Evolutionary conservation across 257 asterid species (phyloP).

Genomic region (Capsicum baccatum): DNA sequence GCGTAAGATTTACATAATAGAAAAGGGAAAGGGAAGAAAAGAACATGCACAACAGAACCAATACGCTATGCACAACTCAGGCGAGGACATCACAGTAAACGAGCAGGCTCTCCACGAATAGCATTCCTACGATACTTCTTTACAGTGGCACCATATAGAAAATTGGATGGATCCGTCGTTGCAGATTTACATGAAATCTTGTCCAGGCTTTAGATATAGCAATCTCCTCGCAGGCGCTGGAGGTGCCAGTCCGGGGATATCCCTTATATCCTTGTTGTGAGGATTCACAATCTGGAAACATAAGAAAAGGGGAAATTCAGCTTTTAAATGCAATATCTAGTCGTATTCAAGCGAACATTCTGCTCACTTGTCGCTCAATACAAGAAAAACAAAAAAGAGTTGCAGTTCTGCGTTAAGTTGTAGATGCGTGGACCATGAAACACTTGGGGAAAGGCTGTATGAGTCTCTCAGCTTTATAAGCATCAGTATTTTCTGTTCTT

Average conservation of each 20-base stretch:
- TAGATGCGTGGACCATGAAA: neutral
- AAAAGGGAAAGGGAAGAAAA: neutral
- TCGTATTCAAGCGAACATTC: neutral
- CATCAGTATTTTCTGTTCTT: too few relatives aligned
- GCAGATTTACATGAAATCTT: conserved; percentile 38
- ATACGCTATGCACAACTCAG: conserved; percentile 38
- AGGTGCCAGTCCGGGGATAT: conserved; percentile 96
- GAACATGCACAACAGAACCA: conserved; percentile 27
- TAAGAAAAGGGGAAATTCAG: conserved; percentile 9
- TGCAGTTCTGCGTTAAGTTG: neutral
- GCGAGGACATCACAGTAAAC: conserved; percentile 3
- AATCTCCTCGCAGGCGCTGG: conserved; percentile 96
- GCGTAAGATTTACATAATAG: conserved; percentile 7
- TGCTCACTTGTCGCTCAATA: neutral
- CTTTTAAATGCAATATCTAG: neutral
- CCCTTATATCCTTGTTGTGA: conserved; percentile 77
- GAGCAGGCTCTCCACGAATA: conserved; percentile 24
- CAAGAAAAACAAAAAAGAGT: neutral
- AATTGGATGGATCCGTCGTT: conserved; percentile 15
- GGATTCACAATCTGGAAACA: conserved; percentile 77
- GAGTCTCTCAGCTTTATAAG: neutral
- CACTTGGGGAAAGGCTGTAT: neutral
- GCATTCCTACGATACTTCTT: conserved; percentile 29
- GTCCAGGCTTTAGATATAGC: conserved; percentile 53
- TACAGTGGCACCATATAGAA: conserved; percentile 21